Percentiles rank a stretch among this genome's conserved stretches.
Conservation (phyloP, 192 early-diverging fungal genomes). For the Piromyces finnis region DNA sequence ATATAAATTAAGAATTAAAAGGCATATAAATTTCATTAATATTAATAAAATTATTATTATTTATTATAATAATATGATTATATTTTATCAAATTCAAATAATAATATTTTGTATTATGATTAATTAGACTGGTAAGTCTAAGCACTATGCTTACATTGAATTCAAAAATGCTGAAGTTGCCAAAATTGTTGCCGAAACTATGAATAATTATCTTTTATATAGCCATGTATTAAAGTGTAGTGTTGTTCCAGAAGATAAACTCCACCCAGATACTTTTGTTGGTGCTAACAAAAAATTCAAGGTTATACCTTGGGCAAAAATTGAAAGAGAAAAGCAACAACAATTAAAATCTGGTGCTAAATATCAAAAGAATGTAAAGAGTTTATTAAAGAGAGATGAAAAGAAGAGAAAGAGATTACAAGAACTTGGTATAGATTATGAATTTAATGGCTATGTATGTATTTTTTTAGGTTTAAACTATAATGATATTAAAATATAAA, state of each 20-base stretch:
- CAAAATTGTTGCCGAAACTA: conserved; percentile 80
- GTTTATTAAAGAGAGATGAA: conserved; percentile 32
- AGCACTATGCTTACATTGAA: conserved; percentile 91
- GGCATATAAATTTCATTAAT: neutral
- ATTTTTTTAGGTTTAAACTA: too few relatives aligned
- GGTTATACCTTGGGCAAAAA: conserved; percentile 33
- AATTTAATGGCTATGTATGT: conserved; percentile 60
- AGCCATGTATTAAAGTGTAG: conserved; percentile 63
- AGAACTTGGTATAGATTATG: conserved; percentile 69
- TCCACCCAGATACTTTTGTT: conserved; percentile 57
- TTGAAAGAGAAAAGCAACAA: conserved; percentile 24
- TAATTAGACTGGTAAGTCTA: conserved; percentile 62
- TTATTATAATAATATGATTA: too few relatives aligned
- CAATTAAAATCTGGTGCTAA: conserved; percentile 28
- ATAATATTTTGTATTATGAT: too few relatives aligned
- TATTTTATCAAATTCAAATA: too few relatives aligned
- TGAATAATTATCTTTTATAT: conserved; percentile 86
- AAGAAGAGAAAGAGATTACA: conserved; percentile 41
- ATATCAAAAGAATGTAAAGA: conserved; percentile 14
- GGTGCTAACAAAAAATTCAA: conserved; percentile 54
- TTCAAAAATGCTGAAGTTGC: conserved; percentile 67
- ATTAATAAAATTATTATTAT: neutral
- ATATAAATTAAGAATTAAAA: neutral
- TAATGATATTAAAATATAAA: too few relatives aligned
- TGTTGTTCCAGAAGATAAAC: conserved; percentile 43